Evolutionary conservation across 2,329 filamentous ascomycete genomes (phyloP).

Genomic region (Thielaviopsis euricoi): DNA sequence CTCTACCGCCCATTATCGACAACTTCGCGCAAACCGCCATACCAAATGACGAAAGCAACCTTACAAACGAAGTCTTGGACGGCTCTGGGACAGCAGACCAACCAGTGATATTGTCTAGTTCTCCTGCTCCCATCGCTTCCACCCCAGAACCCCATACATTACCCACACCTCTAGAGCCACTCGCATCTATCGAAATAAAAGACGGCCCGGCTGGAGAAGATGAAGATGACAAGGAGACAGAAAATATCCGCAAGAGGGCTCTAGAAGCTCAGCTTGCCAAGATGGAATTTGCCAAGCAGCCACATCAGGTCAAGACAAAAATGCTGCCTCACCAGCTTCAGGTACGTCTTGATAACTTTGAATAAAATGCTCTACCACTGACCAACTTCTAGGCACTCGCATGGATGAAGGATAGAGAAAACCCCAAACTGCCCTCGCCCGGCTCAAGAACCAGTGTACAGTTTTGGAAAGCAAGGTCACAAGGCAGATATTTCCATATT

Average conservation of each 20-base stretch:
- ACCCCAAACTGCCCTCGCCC: slow-evolving; percentile 42
- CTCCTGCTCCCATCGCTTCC: too few relatives aligned
- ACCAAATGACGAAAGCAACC: too few relatives aligned
- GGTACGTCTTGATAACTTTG: slow-evolving; percentile 18
- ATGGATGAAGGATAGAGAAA: slow-evolving; percentile 68
- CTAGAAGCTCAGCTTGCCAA: slow-evolving; percentile 48
- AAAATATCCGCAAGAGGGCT: slow-evolving; percentile 2
- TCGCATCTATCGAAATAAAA: not conserved
- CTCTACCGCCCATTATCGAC: too few relatives aligned
- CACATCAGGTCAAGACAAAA: slow-evolving; percentile 43
- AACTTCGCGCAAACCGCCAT: too few relatives aligned
- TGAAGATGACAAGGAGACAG: not conserved
- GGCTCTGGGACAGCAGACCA: not conserved
- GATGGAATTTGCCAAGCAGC: slow-evolving; percentile 58
- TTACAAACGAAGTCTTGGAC: too few relatives aligned
- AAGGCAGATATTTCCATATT: not conserved
- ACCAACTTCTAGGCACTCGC: slow-evolving; percentile 44
- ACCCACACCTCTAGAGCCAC: too few relatives aligned
- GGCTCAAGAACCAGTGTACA: slow-evolving; percentile 33
- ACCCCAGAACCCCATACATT: too few relatives aligned
- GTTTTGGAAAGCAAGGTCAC: slow-evolving; percentile 2
- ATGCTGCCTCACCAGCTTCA: slow-evolving; percentile 67
- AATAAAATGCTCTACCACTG: not conserved
- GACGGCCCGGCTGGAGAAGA: not conserved
- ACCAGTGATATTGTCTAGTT: not conserved